A percentile compares a stretch with the other conserved stretches of the same genome.
phyloP scores from a whole-genome alignment of 176 grass and related monocot species.

The Lolium multiflorum region DNA sequence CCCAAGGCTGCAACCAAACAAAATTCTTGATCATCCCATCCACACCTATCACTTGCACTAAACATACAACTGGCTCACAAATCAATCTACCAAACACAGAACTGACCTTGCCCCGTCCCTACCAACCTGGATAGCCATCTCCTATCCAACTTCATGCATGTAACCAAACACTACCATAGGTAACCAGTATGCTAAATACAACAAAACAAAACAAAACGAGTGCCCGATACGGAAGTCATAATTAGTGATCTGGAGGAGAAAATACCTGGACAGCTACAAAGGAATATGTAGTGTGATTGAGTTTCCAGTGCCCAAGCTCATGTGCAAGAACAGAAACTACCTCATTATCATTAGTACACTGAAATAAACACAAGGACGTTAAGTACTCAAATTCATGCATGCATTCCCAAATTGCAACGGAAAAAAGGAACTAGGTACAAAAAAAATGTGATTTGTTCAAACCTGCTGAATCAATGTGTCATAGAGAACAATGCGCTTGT shows the following conservation, averaged over 20 bases:
- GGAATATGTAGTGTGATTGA: constrained; percentile 89
- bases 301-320: constrained; percentile 99
- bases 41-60: neutral
- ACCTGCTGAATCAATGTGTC: constrained; percentile 99
- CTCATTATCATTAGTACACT: constrained; percentile 93
- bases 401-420: constrained; percentile 3
- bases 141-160: constrained; percentile 1
- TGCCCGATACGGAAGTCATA: constrained; percentile 7
- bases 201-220: constrained; percentile 1
- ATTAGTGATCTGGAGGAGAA: constrained; percentile 31
- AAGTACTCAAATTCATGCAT: constrained; percentile 9
- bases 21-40: constrained; percentile 8
- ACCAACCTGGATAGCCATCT: constrained; percentile 2
- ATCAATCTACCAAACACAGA: constrained; percentile 16
- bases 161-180: constrained; percentile 5
- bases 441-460: neutral
- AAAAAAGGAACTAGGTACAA: neutral
- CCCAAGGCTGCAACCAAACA: neutral
- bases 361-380: constrained; percentile 39
- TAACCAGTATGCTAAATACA: constrained; percentile 36
- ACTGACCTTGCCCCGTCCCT: neutral
- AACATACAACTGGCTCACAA: constrained; percentile 1
- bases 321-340: constrained; percentile 99
- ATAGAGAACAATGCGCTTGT: constrained; percentile 98
- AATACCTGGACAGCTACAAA: constrained; percentile 94